Base-by-base conservation (phyloP, 305 asterid species). In the Lippia alba region DNA sequence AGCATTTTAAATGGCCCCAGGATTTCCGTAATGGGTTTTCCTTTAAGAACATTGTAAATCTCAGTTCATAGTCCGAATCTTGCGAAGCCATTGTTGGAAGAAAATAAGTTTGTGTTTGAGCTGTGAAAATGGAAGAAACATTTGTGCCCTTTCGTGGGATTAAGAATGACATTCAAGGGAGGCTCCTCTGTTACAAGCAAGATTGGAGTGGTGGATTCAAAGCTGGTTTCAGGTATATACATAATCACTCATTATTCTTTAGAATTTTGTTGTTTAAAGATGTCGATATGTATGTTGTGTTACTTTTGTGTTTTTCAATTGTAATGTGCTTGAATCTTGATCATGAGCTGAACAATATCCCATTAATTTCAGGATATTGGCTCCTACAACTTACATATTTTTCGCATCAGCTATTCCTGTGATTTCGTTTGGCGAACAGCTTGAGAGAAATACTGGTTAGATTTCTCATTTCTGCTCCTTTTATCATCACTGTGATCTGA, bases 341-440 rank as follows among this genome's bases (percentile, higher is more conserved):
- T 18, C 36, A 24, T 16, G 2, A 5, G 11, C 17, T 33, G 8
- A 24, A 71, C 20, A 30, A 2, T 54, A 30, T 6, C 12, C 8
- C 48, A 32, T 61, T 56, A 19, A 71, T 83, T 79, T 71, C 85
- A 91, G 97, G 82, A 89, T 91, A 56, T 60, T 91, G 85, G 97
- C 97, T 7, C 97, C 97, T 12, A 88, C 97, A 6, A 88, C 96
- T 32, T 91, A 88, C 59, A 91, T 91, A 78, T 91, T 91, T 58
- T 91, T 91, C 32, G 97, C 97, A 9, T 91, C 97, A 6, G 97
- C 96, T 36, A 91, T 91, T 58, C 97, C 97, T 1, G 97, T 91
- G 54, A 91, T 91, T 49, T 91, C 97, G 8, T 91, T 91, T 66
- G 97, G 97, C 3, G 97, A 91, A 59, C 97, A 91, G 58, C 82